Percentiles rank a stretch among this genome's conserved stretches.
phyloP scores from a whole-genome alignment of 192 early-diverging fungal species.

The Piromyces sp. region DNA sequence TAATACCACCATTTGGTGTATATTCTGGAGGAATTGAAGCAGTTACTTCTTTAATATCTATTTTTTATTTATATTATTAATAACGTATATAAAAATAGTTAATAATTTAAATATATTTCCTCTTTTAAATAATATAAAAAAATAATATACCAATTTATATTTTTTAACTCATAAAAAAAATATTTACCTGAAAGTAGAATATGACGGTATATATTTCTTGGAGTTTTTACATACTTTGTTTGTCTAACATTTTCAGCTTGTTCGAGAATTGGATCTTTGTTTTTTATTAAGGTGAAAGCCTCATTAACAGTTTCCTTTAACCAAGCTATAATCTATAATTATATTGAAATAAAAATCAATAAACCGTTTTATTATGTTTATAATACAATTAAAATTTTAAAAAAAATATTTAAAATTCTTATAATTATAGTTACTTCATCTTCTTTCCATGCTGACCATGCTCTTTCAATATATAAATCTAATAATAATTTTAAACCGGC shows the following conservation, averaged over 20 bases:
- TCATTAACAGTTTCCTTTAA: neutral
- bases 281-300: neutral
- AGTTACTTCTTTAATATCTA: neutral
- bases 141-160: too few species aligned
- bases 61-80: too few species aligned
- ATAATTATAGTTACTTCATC: conserved; percentile 36
- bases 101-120: too few species aligned
- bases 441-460: conserved; percentile 63
- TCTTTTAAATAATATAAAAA: too few species aligned
- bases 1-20: neutral
- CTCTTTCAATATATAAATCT: conserved; percentile 55
- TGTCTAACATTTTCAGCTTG: neutral
- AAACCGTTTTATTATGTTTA: too few species aligned
- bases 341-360: too few species aligned
- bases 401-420: too few species aligned
- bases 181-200: neutral
- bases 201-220: neutral
- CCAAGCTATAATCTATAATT: neutral
- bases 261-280: neutral
- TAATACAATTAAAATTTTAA: too few species aligned
- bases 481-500: conserved; percentile 38
- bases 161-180: too few species aligned
- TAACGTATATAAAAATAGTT: too few species aligned
- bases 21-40: neutral
- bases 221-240: neutral